Conservation (phyloP, 192 early-diverging fungal species). For the Thamnidium elegans region DNA sequence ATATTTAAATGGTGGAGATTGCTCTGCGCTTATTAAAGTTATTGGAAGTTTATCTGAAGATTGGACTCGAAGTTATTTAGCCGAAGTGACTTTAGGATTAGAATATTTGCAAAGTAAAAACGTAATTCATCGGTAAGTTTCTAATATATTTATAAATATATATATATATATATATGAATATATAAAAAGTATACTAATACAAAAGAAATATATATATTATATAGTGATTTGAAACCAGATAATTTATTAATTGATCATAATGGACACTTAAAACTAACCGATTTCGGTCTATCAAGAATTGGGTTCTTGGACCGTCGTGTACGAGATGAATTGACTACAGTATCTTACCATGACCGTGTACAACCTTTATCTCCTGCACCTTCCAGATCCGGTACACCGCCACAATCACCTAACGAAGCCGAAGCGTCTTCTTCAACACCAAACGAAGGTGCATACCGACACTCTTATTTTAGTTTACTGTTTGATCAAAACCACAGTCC, state of each 20-base stretch:
- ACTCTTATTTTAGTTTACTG: slow-evolving; percentile 39
- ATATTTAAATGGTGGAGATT: slow-evolving; percentile 87
- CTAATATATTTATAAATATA: slow-evolving; percentile 1
- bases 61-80: slow-evolving; percentile 83
- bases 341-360: slow-evolving; percentile 5
- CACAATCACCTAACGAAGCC: slow-evolving; percentile 15
- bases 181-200: not conserved
- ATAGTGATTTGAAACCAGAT: slow-evolving; percentile 82
- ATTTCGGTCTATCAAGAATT: slow-evolving; percentile 84
- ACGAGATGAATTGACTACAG: slow-evolving; percentile 46
- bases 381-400: slow-evolving; percentile 35
- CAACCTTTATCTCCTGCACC: slow-evolving; percentile 31
- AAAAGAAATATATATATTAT: not conserved
- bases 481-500: slow-evolving; percentile 41
- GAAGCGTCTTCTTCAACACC: slow-evolving; percentile 7
- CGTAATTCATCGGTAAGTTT: slow-evolving; percentile 74
- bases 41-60: slow-evolving; percentile 72
- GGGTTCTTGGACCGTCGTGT: slow-evolving; percentile 82
- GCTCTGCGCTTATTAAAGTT: slow-evolving; percentile 75
- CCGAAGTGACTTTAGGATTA: slow-evolving; percentile 82
- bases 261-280: slow-evolving; percentile 84
- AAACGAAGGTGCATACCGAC: slow-evolving; percentile 21
- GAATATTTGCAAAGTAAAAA: slow-evolving; percentile 78
- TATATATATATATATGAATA: not conserved
- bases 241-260: slow-evolving; percentile 84